Percentiles rank a stretch among this genome's conserved stretches.
These are phyloP conservation scores for Letharia lupina DNA, from an alignment of 495 filamentous ascomycete species.

Conservation along the genomic window DNA sequence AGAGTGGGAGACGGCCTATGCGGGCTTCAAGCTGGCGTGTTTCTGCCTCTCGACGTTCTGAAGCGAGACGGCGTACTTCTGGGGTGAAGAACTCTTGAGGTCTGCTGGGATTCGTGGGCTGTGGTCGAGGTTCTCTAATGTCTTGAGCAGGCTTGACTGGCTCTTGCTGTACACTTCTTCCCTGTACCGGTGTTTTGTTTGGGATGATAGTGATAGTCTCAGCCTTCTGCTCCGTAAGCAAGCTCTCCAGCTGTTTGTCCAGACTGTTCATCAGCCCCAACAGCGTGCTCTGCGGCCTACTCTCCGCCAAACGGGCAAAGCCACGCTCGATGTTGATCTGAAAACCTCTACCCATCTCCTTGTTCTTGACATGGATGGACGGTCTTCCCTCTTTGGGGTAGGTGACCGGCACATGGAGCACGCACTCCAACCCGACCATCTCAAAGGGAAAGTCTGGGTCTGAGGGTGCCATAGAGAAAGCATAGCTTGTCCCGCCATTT, in stretches of 20 bases:
- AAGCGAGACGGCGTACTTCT: conserved; percentile 54
- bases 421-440: conserved; percentile 57
- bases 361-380: conserved; percentile 58
- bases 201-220: conserved; percentile 71
- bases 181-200: conserved; percentile 41
- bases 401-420: conserved; percentile 54
- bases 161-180: conserved; percentile 5
- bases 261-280: conserved; percentile 61
- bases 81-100: conserved; percentile 33
- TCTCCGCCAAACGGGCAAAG: conserved; percentile 57
- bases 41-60: conserved; percentile 54
- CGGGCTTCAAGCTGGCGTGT: conserved; percentile 69
- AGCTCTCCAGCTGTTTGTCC: conserved; percentile 63
- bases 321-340: conserved; percentile 74
- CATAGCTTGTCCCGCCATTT: conserved; percentile 46
- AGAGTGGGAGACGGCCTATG: conserved; percentile 60
- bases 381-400: conserved; percentile 53
- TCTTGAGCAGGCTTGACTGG: conserved; percentile 9
- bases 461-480: conserved; percentile 63
- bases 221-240: conserved; percentile 63
- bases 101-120: conserved; percentile 16
- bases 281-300: conserved; percentile 49
- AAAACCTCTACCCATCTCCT: conserved; percentile 71
- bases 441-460: conserved; percentile 85
- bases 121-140: background rate